Base-by-base conservation (phyloP, 352 stramenopile species). In the Blastocystis sp. region DNA sequence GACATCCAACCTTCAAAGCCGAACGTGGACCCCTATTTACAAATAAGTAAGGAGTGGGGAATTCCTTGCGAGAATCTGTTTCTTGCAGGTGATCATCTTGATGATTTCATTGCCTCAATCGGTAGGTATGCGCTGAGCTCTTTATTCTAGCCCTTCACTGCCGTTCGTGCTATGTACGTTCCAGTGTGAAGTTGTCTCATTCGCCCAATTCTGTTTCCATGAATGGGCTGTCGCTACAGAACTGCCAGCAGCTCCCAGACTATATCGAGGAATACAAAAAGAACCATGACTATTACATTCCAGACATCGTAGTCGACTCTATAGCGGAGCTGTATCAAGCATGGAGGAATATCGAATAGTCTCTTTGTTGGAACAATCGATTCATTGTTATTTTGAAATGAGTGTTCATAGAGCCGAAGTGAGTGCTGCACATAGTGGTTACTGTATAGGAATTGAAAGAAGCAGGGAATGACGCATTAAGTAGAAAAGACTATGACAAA, bases 1-100 rank as follows among this genome's bases (percentile, higher is more conserved):
- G 73, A 84, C 9, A 66, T 84, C 55, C 73, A 84, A 45, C 73
- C 73, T 6, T 84, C 73, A 29, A 84, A 84, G 56, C 73, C 73
- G 1, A 66, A 84, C 50, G 29, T 84, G 3, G 73, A 84, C 26
- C 73, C 73, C 6, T 84, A 69, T 45, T 2, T 84, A 43, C 73
- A 53, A 13, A 47, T 84, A 37, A 43, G 73, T 15, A 66, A 68
- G 34, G 73, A 64, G 8, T 64, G 50, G 50, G 55, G 50, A 15
- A 45, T 84, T 45, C 73, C 73, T 39, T 66, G 47, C 8, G 47
- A 84, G 8, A 66, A 56, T 20, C 50, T 84, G 3, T 34, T 84
- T 26, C 39, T 84, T 15, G 73, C 73, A 11, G 73, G 73, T 43
- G 73, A 84, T 54, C 73, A 84, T 69, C 29, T 84, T 23, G 73